A percentile compares a stretch with the other conserved stretches of the same genome.
phyloP scores from a whole-genome alignment of 2,329 filamentous ascomycete species.

The Fusarium devonianum region DNA sequence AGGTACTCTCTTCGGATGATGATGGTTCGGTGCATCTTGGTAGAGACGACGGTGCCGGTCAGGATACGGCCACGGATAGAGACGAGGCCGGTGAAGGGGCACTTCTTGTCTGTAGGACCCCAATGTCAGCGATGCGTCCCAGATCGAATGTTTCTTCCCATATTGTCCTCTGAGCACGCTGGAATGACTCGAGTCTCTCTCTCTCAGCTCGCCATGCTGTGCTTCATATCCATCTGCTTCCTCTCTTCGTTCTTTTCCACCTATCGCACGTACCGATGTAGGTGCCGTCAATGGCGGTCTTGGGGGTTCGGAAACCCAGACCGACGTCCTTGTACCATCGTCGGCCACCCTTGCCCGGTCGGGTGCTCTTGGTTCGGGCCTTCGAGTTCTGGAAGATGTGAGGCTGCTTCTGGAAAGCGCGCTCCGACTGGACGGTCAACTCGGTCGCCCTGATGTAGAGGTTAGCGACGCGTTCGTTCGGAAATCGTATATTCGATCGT shows the following conservation, averaged over 20 bases:
- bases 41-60: conserved; percentile 97
- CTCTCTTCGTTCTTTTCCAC: conserved; percentile 15
- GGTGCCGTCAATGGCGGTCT: conserved; percentile 96
- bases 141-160: neutral
- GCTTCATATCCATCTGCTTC: conserved; percentile 9
- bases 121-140: conserved; percentile 37
- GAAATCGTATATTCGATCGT: conserved; percentile 31
- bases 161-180: neutral
- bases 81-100: conserved; percentile 98
- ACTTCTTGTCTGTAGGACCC: conserved; percentile 90
- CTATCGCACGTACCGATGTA: conserved; percentile 88
- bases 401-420: conserved; percentile 99
- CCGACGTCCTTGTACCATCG: conserved; percentile 99
- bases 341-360: conserved; percentile 89
- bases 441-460: conserved; percentile 85
- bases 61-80: conserved; percentile 99
- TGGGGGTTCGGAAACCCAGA: conserved; percentile 98
- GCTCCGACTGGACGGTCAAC: conserved; percentile 99
- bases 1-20: conserved; percentile 99
- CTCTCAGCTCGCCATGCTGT: neutral
- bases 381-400: conserved; percentile 99
- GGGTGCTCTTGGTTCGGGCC: conserved; percentile 82
- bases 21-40: conserved; percentile 99
- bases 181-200: neutral
- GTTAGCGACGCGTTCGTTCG: conserved; percentile 43